phyloP scores from a whole-genome alignment of 805 yeast species.

The Kuraishia borneana region DNA sequence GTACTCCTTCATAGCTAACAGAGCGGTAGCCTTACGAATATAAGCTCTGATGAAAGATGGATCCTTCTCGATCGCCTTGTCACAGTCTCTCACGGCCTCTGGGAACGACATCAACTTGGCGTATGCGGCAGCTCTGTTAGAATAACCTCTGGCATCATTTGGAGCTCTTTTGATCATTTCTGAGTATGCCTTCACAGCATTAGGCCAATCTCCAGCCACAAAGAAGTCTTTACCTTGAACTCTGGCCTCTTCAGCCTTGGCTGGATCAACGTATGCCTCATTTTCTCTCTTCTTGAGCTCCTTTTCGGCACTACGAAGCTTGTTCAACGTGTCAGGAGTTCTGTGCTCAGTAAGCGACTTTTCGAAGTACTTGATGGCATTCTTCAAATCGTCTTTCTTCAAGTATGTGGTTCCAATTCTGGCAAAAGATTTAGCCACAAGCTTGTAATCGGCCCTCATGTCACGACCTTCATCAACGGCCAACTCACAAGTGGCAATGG shows the following conservation, averaged over 20 bases:
- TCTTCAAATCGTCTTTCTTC: slow-evolving; percentile 60
- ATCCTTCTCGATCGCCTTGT: slow-evolving; percentile 77
- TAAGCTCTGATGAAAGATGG: slow-evolving; percentile 89
- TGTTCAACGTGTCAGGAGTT: slow-evolving; percentile 83
- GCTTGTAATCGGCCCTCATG: slow-evolving; percentile 80
- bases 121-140: slow-evolving; percentile 95
- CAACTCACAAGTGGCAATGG: slow-evolving; percentile 66
- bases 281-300: slow-evolving; percentile 72
- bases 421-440: slow-evolving; percentile 86
- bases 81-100: slow-evolving; percentile 89
- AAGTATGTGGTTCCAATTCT: slow-evolving; percentile 78
- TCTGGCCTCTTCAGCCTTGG: slow-evolving; percentile 91
- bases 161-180: slow-evolving; percentile 98
- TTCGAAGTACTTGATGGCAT: slow-evolving; percentile 72
- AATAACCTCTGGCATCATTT: slow-evolving; percentile 90
- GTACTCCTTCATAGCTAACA: slow-evolving; percentile 82
- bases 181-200: slow-evolving; percentile 85
- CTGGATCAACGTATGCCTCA: slow-evolving; percentile 75
- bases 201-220: slow-evolving; percentile 92
- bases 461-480: slow-evolving; percentile 91
- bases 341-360: slow-evolving; percentile 95
- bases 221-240: slow-evolving; percentile 82
- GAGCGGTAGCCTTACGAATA: slow-evolving; percentile 92
- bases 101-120: slow-evolving; percentile 95
- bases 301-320: slow-evolving; percentile 81